Evolutionary conservation across 495 filamentous ascomycete genomes (phyloP).

Genomic region (Daldinia grandis): DNA sequence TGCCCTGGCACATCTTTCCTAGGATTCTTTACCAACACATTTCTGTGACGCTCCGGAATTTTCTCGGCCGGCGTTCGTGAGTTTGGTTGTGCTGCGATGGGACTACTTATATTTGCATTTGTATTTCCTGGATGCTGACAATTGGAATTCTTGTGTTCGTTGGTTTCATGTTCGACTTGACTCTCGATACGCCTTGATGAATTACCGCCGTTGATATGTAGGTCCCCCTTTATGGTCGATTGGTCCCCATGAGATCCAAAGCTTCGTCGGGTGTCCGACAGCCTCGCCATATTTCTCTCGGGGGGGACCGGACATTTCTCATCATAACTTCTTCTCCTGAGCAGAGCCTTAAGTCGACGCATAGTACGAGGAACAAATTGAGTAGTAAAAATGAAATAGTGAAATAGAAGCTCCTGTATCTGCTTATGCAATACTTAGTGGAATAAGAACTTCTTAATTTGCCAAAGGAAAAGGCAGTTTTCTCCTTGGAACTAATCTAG

Average conservation of each 20-base stretch:
- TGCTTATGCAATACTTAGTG: neutral
- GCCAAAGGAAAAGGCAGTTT: neutral
- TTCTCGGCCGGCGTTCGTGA: neutral
- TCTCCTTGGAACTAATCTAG: neutral
- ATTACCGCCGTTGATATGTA: neutral
- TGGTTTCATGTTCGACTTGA: neutral
- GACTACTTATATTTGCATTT: neutral
- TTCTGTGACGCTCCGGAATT: neutral
- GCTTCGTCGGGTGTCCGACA: neutral
- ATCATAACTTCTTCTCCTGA: conserved; percentile 11
- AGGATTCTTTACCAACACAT: neutral
- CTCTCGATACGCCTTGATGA: neutral
- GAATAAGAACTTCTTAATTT: neutral
- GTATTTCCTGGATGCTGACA: neutral
- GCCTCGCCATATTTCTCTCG: neutral
- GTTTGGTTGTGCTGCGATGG: neutral
- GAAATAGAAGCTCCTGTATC: neutral
- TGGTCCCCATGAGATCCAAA: neutral
- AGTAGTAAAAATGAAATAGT: neutral
- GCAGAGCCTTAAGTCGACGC: conserved; percentile 13
- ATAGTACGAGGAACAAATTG: neutral
- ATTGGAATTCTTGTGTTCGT: neutral
- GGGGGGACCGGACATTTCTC: neutral
- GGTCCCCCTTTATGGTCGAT: neutral
- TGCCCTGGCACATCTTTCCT: neutral